These are phyloP conservation scores for Gentiana dahurica DNA, from an alignment of 257 asterid species.

Conservation along the genomic window DNA sequence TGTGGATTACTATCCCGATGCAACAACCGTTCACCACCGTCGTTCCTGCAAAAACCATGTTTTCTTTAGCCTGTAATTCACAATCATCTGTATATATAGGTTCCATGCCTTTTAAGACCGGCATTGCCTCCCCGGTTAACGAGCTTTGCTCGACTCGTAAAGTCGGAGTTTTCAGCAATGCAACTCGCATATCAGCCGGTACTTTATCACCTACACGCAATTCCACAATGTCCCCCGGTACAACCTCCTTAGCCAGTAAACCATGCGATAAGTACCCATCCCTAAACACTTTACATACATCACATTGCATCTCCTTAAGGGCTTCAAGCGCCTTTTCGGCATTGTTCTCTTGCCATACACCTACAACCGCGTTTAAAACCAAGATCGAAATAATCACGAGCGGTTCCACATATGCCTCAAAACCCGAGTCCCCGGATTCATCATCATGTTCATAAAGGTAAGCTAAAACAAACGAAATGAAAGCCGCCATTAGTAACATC, in stretches of 20 bases:
- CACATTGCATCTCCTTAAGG: conserved; percentile 59
- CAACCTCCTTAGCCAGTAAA: conserved; percentile 58
- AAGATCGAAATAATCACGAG: conserved; percentile 50
- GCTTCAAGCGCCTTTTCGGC: conserved; percentile 72
- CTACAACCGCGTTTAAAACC: conserved; percentile 52
- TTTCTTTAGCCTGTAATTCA: conserved; percentile 55
- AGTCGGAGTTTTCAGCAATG: conserved; percentile 37
- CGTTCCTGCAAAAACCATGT: conserved; percentile 72
- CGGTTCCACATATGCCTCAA: conserved; percentile 57
- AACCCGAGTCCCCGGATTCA: conserved; percentile 34
- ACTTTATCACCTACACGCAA: conserved; percentile 61
- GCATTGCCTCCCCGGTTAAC: conserved; percentile 60
- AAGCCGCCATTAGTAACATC: conserved; percentile 62
- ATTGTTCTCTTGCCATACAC: conserved; percentile 71
- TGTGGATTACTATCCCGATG: conserved; percentile 36
- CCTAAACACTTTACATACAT: conserved; percentile 39
- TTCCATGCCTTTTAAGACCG: conserved; percentile 34
- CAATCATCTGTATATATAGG: conserved; percentile 38
- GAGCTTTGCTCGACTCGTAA: conserved; percentile 64
- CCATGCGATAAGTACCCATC: conserved; percentile 46
- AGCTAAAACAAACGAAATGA: conserved; percentile 60
- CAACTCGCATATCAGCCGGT: conserved; percentile 68
- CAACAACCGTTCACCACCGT: conserved; percentile 60
- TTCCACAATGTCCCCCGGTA: conserved; percentile 68
- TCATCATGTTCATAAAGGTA: conserved; percentile 28